Evolutionary conservation across 164 flowering plant genomes (phyloP), one percentile per base, ranked within the genome.

Genomic region (Litsea cubeba): DNA sequence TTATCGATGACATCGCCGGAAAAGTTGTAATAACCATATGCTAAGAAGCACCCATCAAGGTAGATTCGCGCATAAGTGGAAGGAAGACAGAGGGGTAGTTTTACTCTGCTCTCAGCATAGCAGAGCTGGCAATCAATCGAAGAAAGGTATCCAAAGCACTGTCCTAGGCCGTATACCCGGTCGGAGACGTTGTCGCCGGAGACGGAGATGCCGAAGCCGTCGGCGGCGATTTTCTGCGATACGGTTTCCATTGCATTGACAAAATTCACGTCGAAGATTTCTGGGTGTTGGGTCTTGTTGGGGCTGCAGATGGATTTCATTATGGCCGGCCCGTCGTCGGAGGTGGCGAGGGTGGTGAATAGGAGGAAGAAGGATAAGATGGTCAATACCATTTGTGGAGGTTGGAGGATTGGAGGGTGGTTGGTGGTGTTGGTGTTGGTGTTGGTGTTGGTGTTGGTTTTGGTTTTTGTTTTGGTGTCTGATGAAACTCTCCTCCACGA

Each of bases 1-100:
- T 18, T 5, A 15, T 64, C 70, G 1, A 20, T 3, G 12, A 25
- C 65, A 20, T 75, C 74, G 23, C 67, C 30, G 5, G 69, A 28
- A 30, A 75, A 70, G 70, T 71, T 64, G 32, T 69, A 30, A 49
- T 64, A 18, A 3, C 25, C 69, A 22, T 75, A 75, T 10, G 69
- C 30, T n/a, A 70, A 71, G 74, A 75, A 75, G 74, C 78, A 75
- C 12, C 70, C 73, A 24, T 75, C 70, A n/a, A 75, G 62, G 64
- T 46, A 70, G 22, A 75, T 65, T 14, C 74, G 28, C 14, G 35
- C 70, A 11, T 14, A 30, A 26, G 69, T 60, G 12, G 69, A 22
- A 30, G 73, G 78, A 4, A 75, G 62, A 60, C 78, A 75, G 15
- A 25, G 30, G 12, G 78, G 78, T 24, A 75, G 70, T n/a, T 71